Percentiles rank a stretch among this genome's conserved stretches.
Evolutionary conservation across 2,329 filamentous ascomycete genomes (phyloP).

Genomic region (Coleophoma eucalyptorum): DNA sequence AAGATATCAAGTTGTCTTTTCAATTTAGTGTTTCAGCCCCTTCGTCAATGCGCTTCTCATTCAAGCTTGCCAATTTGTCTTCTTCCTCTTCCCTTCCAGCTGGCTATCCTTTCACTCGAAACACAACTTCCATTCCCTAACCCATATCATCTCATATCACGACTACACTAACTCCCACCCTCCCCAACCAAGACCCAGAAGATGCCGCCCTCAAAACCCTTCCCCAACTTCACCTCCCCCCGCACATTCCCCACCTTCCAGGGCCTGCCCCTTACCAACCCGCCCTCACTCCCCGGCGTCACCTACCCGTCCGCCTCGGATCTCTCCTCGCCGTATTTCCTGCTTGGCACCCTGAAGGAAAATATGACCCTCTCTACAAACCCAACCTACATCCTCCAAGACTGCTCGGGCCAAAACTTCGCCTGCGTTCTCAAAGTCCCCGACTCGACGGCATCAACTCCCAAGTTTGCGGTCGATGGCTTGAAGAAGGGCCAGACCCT

Average conservation of each 20-base stretch:
- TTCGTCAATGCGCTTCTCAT: too few species aligned
- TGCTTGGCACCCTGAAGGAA: conserved; percentile 20
- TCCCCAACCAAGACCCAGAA: neutral
- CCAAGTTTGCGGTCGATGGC: conserved; percentile 13
- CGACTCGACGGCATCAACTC: neutral
- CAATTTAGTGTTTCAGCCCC: too few species aligned
- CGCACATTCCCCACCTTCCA: too few species aligned
- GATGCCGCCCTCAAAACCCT: neutral
- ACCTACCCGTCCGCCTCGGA: neutral
- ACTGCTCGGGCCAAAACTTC: conserved; percentile 13
- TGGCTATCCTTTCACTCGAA: too few species aligned
- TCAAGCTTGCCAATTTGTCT: too few species aligned
- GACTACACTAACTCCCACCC: neutral
- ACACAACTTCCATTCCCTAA: neutral
- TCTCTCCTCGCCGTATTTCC: conserved; percentile 6
- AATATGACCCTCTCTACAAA: conserved; percentile 24
- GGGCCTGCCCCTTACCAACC: neutral
- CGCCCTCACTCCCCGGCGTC: neutral
- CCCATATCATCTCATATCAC: neutral
- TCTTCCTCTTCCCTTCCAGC: too few species aligned
- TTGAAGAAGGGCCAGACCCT: conserved; percentile 19
- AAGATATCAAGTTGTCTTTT: too few species aligned
- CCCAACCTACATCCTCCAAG: conserved; percentile 24
- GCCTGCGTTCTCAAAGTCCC: conserved; percentile 16
- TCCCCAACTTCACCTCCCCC: neutral